Evolutionary conservation across 805 yeast species (phyloP).

Genomic region (Hanseniaspora clermontiae): DNA sequence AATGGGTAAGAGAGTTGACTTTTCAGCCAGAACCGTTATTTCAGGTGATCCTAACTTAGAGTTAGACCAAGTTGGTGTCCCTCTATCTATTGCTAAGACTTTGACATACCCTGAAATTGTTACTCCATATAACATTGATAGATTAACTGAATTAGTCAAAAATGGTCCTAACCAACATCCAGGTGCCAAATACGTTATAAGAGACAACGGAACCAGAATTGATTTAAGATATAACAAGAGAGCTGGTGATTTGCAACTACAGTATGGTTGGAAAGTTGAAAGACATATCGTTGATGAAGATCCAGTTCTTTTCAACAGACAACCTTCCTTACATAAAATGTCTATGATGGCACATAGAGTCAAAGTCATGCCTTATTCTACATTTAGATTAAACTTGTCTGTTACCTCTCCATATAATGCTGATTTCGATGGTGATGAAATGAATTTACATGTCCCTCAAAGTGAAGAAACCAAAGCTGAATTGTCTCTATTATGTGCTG

Average conservation of each 20-base stretch:
- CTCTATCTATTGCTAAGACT: conserved; percentile 89
- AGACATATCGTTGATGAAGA: conserved; percentile 96
- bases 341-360: conserved; percentile 99
- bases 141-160: conserved; percentile 81
- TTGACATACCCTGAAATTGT: conserved; percentile 94
- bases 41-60: conserved; percentile 98
- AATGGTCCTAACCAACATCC: conserved; percentile 99
- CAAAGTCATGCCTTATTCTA: conserved; percentile 96
- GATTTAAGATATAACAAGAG: conserved; percentile 93
- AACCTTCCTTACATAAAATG: conserved; percentile 98
- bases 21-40: conserved; percentile 97
- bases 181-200: conserved; percentile 95
- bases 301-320: conserved; percentile 96
- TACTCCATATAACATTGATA: conserved; percentile 92
- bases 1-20: conserved; percentile 99
- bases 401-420: conserved; percentile 99
- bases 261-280: conserved; percentile 98
- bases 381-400: conserved; percentile 89
- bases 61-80: conserved; percentile 97
- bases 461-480: conserved; percentile 97
- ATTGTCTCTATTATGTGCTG: conserved; percentile 87
- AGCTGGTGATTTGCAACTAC: conserved; percentile 95
- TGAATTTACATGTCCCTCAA: conserved; percentile 98
- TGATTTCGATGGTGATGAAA: conserved; percentile 99
- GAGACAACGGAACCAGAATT: conserved; percentile 98